Evolutionary conservation across 2,329 filamentous ascomycete species (phyloP), one percentile per base, ranked within the genome.

Genomic region (Neocucurbitaria cava): DNA sequence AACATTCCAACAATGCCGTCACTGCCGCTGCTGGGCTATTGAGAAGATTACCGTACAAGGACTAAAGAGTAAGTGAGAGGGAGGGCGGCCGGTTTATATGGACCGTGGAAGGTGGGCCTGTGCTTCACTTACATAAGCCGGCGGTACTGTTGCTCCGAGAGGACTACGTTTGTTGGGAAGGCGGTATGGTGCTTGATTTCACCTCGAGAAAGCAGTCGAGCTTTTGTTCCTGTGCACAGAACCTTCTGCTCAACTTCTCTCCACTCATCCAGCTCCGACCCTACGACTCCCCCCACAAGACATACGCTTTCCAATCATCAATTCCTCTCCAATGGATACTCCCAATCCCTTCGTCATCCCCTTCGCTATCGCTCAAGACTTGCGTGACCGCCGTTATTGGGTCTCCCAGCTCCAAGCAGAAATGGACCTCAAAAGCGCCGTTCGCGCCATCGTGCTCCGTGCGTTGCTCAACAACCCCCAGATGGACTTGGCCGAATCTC

Each of bases 341-440:
- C 3, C 48, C 18, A 23, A 41, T 31, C 31, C 35, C 10, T 44
- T 50, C 26, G 45, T 58, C 13, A 26, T 46, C 7, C 56, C 48
- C 1, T 35, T 15, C 11, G 8, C 35, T 5, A n/a, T 3, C n/a
- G n/a, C n/a, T n/a, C n/a, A n/a, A n/a, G 46, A 43, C 10, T 45
- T 55, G 18, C 48, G 33, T 2, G 52, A 51, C 1, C 45, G 36
- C 23, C 56, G 51, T 45, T 48, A 49, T 35, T 18, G 42, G 18
- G 38, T 58, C 31, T 36, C 52, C 4, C 26, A 52, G 5, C 44
- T 44, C 20, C 51, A 45, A 10, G 48, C 45, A 7, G 39, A 46
- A 11, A 15, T 21, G 30, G 46, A 54, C 36, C 17, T 39, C 2
- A 6, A 8, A 2, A 11, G 24, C 2, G 3, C 8, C 10, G 38